phyloP scores from a whole-genome alignment of 1,284 basidiomycete genomes.

The Puccinia brachypodii region DNA sequence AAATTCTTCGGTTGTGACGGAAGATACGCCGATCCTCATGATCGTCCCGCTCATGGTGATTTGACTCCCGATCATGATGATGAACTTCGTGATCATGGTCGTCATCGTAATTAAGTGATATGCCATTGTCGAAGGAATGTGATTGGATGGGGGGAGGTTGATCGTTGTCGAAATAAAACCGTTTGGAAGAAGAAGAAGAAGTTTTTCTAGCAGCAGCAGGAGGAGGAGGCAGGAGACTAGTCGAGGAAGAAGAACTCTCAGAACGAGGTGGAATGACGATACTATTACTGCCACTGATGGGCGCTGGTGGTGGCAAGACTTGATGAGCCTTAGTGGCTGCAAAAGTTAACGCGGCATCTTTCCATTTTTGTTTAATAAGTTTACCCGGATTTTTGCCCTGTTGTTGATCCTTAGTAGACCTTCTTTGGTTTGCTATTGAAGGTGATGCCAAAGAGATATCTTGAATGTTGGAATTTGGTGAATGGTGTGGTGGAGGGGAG shows the following conservation, averaged over 20 bases:
- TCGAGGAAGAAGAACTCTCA: not conserved
- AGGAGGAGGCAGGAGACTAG: not conserved
- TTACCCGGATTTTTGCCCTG: not conserved
- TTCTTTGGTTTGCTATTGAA: not conserved
- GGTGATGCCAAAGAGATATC: not conserved
- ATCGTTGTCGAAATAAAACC: not conserved
- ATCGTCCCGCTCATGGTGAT: no score
- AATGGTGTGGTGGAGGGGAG: not conserved
- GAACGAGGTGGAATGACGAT: no score
- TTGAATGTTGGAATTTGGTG: not conserved
- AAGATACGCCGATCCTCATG: no score
- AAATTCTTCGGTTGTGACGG: no score
- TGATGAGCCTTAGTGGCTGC: not conserved
- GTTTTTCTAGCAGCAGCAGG: not conserved
- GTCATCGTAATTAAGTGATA: not conserved
- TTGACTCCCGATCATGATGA: no score
- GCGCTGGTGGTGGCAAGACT: no score
- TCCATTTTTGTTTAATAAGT: conserved; percentile 2
- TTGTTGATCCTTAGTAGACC: no score
- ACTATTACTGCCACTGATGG: no score
- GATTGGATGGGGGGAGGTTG: not conserved
- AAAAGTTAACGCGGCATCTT: not conserved
- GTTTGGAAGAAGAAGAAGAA: not conserved
- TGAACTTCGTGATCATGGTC: not conserved
- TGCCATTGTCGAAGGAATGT: not conserved